Percentiles rank a stretch among this genome's conserved stretches.
phyloP scores from a whole-genome alignment of 2,329 filamentous ascomycete species.

The Massarina eburnea region DNA sequence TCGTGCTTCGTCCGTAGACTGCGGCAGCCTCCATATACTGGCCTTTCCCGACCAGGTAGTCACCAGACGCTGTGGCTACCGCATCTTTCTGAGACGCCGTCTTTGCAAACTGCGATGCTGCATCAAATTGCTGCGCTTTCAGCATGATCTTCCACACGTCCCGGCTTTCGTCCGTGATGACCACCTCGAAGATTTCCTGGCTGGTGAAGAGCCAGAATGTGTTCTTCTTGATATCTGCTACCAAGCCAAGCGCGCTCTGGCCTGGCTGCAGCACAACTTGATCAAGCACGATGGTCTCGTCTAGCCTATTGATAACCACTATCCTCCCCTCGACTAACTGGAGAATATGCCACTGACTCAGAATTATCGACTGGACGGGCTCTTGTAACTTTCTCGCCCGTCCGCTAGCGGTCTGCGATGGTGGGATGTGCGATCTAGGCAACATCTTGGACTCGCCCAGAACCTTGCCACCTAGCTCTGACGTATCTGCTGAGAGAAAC shows the following conservation, averaged over 20 bases:
- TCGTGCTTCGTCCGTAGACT: conserved; percentile 92
- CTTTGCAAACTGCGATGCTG: conserved; percentile 81
- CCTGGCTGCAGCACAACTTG: conserved; percentile 80
- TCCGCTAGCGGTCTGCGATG: conserved; percentile 65
- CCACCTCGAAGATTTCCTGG: conserved; percentile 90
- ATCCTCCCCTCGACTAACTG: conserved; percentile 80
- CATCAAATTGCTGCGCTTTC: conserved; percentile 81
- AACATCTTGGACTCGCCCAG: conserved; percentile 80
- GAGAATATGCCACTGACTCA: conserved; percentile 94
- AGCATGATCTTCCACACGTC: conserved; percentile 96
- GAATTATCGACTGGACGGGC: conserved; percentile 73
- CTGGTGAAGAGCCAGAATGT: conserved; percentile 96
- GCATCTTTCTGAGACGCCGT: conserved; percentile 82
- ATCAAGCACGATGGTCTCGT: conserved; percentile 82
- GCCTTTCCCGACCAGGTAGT: conserved; percentile 79
- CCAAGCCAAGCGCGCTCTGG: conserved; percentile 78
- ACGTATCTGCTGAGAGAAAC: conserved; percentile 60
- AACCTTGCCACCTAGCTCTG: conserved; percentile 71
- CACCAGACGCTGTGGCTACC: conserved; percentile 88
- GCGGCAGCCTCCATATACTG: conserved; percentile 83
- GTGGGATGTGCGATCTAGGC: conserved; percentile 70
- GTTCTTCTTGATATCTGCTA: conserved; percentile 89
- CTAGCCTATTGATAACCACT: conserved; percentile 83
- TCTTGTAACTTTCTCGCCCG: conserved; percentile 69
- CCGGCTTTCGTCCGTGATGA: conserved; percentile 84